Evolutionary conservation across 441 rosid genomes (phyloP).

Genomic region (Croton setiger): DNA sequence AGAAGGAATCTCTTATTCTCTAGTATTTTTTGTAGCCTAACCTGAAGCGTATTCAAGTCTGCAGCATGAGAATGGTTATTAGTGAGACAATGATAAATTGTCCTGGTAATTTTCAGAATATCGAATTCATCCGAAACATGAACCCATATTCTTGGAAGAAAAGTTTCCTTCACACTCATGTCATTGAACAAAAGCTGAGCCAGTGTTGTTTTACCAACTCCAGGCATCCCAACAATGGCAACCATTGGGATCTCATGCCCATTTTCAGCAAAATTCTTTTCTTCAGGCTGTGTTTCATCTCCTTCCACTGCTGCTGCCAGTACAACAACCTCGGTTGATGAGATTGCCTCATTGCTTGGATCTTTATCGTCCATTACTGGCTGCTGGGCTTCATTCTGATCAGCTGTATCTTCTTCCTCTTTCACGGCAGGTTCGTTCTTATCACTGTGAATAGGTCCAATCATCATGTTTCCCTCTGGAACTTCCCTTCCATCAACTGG

Average conservation of each 20-base stretch:
- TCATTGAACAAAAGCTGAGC: slow-evolving; percentile 2
- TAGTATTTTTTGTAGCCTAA: not conserved
- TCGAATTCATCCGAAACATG: not conserved
- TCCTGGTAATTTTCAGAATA: not conserved
- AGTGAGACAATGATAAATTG: not conserved
- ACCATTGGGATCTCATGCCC: not conserved
- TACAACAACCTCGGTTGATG: no score
- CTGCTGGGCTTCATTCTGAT: not conserved
- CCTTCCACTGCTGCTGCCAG: not conserved
- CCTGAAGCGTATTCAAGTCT: slow-evolving; percentile 3
- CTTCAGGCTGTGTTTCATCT: not conserved
- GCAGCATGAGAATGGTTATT: not conserved
- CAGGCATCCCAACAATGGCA: slow-evolving; percentile 8
- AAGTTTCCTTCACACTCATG: not conserved
- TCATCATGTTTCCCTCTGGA: not conserved
- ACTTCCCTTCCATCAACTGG: not conserved
- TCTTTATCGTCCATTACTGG: not conserved
- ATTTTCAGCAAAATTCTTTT: not conserved
- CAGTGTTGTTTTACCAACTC: slow-evolving; percentile 3
- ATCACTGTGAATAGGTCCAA: not conserved
- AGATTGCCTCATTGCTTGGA: not conserved
- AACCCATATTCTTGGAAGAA: not conserved
- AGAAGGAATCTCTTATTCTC: not conserved
- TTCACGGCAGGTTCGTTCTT: not conserved
- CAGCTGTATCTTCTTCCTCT: not conserved